Base-by-base conservation (phyloP, 164 flowering plant genomes). In the Chimonanthus praecox region DNA sequence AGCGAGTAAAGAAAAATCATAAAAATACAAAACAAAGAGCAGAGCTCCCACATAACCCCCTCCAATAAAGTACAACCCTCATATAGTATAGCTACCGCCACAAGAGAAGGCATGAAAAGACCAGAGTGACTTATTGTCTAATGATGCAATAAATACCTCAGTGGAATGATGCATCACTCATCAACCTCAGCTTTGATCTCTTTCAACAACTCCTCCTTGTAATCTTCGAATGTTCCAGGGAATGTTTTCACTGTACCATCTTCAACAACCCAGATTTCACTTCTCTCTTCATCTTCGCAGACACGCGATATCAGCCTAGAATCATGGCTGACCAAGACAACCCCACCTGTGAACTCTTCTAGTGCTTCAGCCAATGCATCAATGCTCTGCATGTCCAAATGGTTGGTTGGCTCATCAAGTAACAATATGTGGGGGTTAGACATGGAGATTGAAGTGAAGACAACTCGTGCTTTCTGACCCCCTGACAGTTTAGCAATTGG, bases 341-440 rank as follows among this genome's bases (percentile, higher is more conserved):
- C 97, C 66, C 97, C 97, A 8, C 97, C 97, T 9, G 86, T 84
- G 71, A 90, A 91, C 73, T 90, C 89, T 73, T 91, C 91, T 3
- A 91, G 82, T 3, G 94, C 97, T 75, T 88, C 92, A 2, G 94
- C 94, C 80, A 90, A 71, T 15, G 94, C 97, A 80, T 90, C 97
- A 66, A 91, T 90, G 73, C 97, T 91, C 78, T 91, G 91, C 97
- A 90, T 91, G 74, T 91, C 94, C 71, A 91, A 82, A 76, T 91
- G 97, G 43, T 76, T 76, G 64, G 78, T 76, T 6, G 68, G 77
- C 49, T 74, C 77, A 74, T 74, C 77, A 10, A 83, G 75, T 15
- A 91, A 79, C 80, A 91, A 68, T 58, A 91, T 91, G 74, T 89
- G 94, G 7, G 94, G 92, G 71, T 87, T 91, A 8, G 91, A 89